Percentiles rank a stretch among this genome's conserved stretches.
These are phyloP conservation scores for Agmasoma carcini DNA, from an alignment of 371 early-diverging fungal species.

Conservation along the genomic window DNA sequence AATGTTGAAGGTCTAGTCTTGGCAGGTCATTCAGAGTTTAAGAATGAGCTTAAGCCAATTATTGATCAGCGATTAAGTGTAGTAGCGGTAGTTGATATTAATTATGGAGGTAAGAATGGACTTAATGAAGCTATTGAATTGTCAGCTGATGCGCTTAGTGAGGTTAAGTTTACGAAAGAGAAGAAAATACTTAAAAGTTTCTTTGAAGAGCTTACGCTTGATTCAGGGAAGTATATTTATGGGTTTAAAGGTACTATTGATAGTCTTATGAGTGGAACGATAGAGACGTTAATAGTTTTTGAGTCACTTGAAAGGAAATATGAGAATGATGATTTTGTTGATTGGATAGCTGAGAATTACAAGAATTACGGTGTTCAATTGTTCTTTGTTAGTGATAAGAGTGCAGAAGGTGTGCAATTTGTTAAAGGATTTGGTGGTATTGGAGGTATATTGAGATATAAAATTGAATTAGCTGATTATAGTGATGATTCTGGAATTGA, in stretches of 20 bases:
- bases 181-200: slow-evolving; percentile 82
- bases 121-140: slow-evolving; percentile 96
- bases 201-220: slow-evolving; percentile 86
- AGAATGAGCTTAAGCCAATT: slow-evolving; percentile 75
- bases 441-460: slow-evolving; percentile 89
- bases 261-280: slow-evolving; percentile 80
- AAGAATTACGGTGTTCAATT: slow-evolving; percentile 79
- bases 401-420: slow-evolving; percentile 93
- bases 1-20: slow-evolving; percentile 82
- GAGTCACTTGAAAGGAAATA: slow-evolving; percentile 70
- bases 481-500: no score
- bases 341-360: slow-evolving; percentile 95
- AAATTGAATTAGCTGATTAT: slow-evolving; percentile 58
- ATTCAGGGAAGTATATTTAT: slow-evolving; percentile 86
- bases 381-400: slow-evolving; percentile 86
- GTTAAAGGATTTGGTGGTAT: slow-evolving; percentile 97
- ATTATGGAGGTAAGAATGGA: slow-evolving; percentile 96
- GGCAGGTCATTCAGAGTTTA: slow-evolving; percentile 95
- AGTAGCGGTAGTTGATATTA: slow-evolving; percentile 81
- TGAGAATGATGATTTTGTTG: slow-evolving; percentile 66
- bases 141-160: slow-evolving; percentile 71
- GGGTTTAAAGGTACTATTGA: slow-evolving; percentile 88
- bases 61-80: slow-evolving; percentile 79
- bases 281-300: slow-evolving; percentile 88
- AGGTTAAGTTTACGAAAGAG: slow-evolving; percentile 93